phyloP scores from a whole-genome alignment of 148 eudicot species.

The Heliamphora exappendiculata region DNA sequence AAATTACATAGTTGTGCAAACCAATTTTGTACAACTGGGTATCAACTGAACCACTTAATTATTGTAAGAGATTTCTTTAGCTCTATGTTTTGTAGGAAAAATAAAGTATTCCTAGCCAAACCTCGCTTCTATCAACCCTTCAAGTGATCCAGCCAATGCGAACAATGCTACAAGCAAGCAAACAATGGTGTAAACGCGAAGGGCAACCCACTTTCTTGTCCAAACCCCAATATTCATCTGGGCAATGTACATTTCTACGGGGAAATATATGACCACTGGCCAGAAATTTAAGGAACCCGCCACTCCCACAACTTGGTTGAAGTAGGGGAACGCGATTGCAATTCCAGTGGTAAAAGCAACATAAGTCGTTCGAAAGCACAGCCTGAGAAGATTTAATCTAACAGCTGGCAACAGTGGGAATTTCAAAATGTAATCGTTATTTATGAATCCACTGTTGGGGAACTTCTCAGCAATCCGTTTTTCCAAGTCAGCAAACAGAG shows the following conservation, averaged over 20 bases:
- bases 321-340: conserved; percentile 38
- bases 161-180: conserved; percentile 30
- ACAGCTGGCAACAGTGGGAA: conserved; percentile 26
- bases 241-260: conserved; percentile 43
- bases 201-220: conserved; percentile 26
- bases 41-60: no score
- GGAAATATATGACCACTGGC: conserved; percentile 48
- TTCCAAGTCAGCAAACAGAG: conserved; percentile 38
- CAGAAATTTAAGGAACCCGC: conserved; percentile 45
- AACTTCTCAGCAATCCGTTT: conserved; percentile 23
- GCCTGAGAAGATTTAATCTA: conserved; percentile 23
- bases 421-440: conserved; percentile 19
- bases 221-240: conserved; percentile 36
- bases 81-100: no score
- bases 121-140: conserved; percentile 27
- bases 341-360: conserved; percentile 30
- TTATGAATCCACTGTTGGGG: conserved; percentile 31
- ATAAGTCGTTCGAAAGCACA: conserved; percentile 39
- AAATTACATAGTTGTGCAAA: no score
- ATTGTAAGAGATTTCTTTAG: neutral
- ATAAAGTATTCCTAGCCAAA: neutral
- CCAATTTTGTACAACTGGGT: no score
- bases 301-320: conserved; percentile 45
- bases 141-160: conserved; percentile 32
- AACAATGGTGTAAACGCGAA: conserved; percentile 21